Conservation (phyloP, 176 grass and related monocot species). For the Lolium rigidum region DNA sequence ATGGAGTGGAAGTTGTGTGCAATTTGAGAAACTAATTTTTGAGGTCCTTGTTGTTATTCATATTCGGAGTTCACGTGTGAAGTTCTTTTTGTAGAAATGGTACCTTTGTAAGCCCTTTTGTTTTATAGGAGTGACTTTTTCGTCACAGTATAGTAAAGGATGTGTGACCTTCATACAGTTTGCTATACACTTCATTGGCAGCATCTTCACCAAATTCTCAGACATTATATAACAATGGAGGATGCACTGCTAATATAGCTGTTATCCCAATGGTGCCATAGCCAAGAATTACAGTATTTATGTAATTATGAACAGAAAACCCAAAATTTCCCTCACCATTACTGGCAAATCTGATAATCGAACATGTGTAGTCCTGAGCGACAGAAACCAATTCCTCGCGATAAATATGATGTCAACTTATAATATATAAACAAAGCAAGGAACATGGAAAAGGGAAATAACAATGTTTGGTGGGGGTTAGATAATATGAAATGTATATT, state of each 20-base stretch:
- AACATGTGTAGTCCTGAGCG: not conserved
- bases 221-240: constrained; percentile 18
- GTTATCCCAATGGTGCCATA: not conserved
- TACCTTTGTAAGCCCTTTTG: constrained; percentile 61
- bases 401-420: not conserved
- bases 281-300: not conserved
- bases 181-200: constrained; percentile 5
- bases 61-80: constrained; percentile 56
- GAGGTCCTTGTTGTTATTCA: constrained; percentile 50
- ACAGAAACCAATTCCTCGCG: not conserved
- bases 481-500: constrained; percentile 2
- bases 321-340: not conserved
- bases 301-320: constrained; percentile 1
- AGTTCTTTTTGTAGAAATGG: constrained; percentile 90
- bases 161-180: constrained; percentile 41
- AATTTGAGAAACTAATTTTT: constrained; percentile 66
- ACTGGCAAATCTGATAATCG: not conserved
- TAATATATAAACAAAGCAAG: constrained; percentile 17
- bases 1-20: constrained; percentile 66
- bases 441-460: not conserved
- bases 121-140: constrained; percentile 73
- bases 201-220: constrained; percentile 29
- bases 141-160: constrained; percentile 46
- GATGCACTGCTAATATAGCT: not conserved
- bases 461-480: not conserved